Percentiles rank a stretch among this genome's conserved stretches.
These are phyloP conservation scores for Boletus barrowsii DNA, from an alignment of 768 basidiomycete genomes.

Conservation along the genomic window DNA sequence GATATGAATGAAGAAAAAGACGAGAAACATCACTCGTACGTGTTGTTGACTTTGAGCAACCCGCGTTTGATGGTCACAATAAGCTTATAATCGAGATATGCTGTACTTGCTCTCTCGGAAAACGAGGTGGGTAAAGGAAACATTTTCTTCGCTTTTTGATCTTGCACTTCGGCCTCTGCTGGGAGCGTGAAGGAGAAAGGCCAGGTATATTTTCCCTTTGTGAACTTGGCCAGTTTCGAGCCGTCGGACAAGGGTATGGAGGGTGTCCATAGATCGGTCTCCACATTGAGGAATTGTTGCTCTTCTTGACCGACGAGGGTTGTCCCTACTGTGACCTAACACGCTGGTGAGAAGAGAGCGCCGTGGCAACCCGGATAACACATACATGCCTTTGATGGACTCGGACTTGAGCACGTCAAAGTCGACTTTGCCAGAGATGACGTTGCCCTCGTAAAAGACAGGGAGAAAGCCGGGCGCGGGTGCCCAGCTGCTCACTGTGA, in stretches of 20 bases:
- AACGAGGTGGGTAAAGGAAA: constrained; percentile 52
- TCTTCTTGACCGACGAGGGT: constrained; percentile 58
- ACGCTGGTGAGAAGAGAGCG: background rate
- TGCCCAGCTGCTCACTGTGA: constrained; percentile 44
- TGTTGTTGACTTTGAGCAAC: constrained; percentile 47
- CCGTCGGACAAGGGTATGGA: constrained; percentile 21
- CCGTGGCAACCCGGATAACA: background rate
- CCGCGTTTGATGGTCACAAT: constrained; percentile 49
- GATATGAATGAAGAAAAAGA: background rate
- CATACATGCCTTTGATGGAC: constrained; percentile 45
- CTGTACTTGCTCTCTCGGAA: constrained; percentile 52
- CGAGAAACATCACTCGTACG: constrained; percentile 30
- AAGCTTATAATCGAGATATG: constrained; percentile 55
- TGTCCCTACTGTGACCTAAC: constrained; percentile 42
- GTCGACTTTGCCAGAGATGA: constrained; percentile 48
- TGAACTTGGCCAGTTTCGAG: constrained; percentile 32
- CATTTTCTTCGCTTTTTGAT: constrained; percentile 34
- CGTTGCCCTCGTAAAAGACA: constrained; percentile 46
- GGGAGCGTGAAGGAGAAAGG: constrained; percentile 50
- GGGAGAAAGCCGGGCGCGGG: constrained; percentile 39
- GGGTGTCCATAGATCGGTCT: constrained; percentile 42
- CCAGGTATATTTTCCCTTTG: constrained; percentile 46
- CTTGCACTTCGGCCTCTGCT: constrained; percentile 36
- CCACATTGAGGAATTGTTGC: constrained; percentile 41
- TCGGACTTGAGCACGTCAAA: constrained; percentile 50